Evolutionary conservation across 1,139 yeast genomes (phyloP).

Genomic region (Lipomyces yarrowii): DNA sequence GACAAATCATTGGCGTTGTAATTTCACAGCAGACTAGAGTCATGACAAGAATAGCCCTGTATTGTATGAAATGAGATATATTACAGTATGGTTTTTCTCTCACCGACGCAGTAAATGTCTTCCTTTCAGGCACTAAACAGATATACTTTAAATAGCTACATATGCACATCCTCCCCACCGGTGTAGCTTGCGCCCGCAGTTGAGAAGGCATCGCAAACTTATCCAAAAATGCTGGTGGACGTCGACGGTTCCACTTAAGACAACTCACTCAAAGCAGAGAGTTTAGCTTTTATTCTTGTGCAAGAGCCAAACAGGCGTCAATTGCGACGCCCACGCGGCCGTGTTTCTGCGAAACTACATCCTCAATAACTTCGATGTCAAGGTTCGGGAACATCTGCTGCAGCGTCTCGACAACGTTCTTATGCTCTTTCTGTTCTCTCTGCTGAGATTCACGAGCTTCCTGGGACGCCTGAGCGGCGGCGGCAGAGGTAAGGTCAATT

Average conservation of each 20-base stretch:
- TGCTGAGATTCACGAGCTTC: constrained; percentile 8
- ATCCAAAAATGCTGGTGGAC: neutral
- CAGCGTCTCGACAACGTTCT: constrained; percentile 52
- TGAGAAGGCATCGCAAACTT: neutral
- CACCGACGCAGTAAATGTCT: neutral
- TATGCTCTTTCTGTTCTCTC: constrained; percentile 43
- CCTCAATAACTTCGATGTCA: constrained; percentile 68
- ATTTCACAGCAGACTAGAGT: neutral
- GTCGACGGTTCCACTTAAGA: neutral
- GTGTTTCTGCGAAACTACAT: constrained; percentile 66
- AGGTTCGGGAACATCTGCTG: constrained; percentile 75
- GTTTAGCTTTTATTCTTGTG: constrained; percentile 1
- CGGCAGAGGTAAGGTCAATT: constrained; percentile 10
- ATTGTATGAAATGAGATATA: neutral
- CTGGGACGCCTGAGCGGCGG: constrained; percentile 9
- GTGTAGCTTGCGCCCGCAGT: neutral
- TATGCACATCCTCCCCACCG: neutral
- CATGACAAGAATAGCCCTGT: neutral
- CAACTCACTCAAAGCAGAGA: neutral
- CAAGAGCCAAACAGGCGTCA: constrained; percentile 52
- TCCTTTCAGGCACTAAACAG: neutral
- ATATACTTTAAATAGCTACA: neutral
- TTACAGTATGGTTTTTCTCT: neutral
- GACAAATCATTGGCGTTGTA: no score
- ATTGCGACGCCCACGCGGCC: constrained; percentile 75